Evolutionary conservation across 225 moss, liverwort and hornwort genomes (phyloP).

Genomic region (Polytrichum formosum): DNA sequence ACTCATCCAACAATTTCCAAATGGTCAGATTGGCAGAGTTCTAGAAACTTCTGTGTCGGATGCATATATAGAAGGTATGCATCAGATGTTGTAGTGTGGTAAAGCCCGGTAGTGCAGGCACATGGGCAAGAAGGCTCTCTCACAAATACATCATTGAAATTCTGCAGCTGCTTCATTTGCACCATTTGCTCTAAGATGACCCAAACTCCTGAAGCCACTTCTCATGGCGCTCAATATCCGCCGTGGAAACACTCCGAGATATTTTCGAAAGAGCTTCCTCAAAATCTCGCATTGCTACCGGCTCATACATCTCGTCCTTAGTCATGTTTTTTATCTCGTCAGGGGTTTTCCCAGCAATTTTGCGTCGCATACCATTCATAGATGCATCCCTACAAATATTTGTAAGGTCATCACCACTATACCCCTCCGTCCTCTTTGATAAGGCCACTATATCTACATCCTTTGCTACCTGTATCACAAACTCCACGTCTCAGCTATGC

Average conservation of each 20-base stretch:
- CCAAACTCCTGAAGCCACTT: conserved; percentile 99
- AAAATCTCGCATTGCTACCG: conserved; percentile 96
- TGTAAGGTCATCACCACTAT: conserved; percentile 98
- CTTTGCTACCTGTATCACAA: conserved; percentile 64
- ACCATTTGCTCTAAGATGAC: conserved; percentile 47
- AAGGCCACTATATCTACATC: conserved; percentile 89
- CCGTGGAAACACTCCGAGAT: conserved; percentile 85
- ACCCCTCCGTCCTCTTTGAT: conserved; percentile 91
- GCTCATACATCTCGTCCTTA: conserved; percentile 98
- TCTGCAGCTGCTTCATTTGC: conserved; percentile 11
- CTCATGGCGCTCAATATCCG: conserved; percentile 95
- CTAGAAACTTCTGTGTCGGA: background rate
- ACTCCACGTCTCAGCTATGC: too few species aligned
- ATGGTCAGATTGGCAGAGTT: conserved; percentile 3
- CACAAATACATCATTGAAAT: background rate
- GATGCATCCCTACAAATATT: conserved; percentile 99
- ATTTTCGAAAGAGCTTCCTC: conserved; percentile 93
- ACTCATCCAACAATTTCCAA: background rate
- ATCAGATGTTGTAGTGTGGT: background rate
- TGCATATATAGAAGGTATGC: background rate
- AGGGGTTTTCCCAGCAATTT: conserved; percentile 96
- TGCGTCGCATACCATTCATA: conserved; percentile 99
- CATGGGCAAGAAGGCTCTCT: conserved; percentile 21
- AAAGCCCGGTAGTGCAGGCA: conserved; percentile 6
- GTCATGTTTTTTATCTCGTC: conserved; percentile 99